Conservation (phyloP, 306 rosid species). For the Cicer arietinum region DNA sequence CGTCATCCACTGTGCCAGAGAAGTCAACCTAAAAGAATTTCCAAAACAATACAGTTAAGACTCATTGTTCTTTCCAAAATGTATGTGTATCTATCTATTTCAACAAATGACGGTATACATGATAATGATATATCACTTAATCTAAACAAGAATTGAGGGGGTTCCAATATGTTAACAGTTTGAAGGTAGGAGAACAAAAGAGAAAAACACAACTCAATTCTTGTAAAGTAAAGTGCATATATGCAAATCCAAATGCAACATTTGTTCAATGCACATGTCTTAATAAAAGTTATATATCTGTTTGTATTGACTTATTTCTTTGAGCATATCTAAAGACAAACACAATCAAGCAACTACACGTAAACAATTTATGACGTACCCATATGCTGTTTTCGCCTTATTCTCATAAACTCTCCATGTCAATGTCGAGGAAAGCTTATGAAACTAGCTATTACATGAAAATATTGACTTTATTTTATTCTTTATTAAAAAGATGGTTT, state of each 20-base stretch:
- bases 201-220: conserved; percentile 14
- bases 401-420: too few species aligned
- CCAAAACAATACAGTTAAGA: conserved; percentile 22
- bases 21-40: conserved; percentile 74
- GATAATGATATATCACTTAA: background rate
- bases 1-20: conserved; percentile 83
- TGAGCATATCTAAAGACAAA: too few species aligned
- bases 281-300: background rate
- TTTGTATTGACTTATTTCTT: too few species aligned
- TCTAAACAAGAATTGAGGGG: background rate
- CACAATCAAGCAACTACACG: too few species aligned
- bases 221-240: conserved; percentile 1
- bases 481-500: too few species aligned
- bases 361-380: too few species aligned
- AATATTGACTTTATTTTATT: too few species aligned
- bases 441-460: too few species aligned
- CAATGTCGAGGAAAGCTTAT: too few species aligned
- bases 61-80: conserved; percentile 10
- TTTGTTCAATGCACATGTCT: background rate
- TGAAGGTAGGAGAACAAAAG: background rate
- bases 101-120: conserved; percentile 14
- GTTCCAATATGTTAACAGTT: background rate
- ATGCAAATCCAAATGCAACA: conserved; percentile 17
- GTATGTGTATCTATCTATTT: background rate
- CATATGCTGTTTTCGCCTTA: too few species aligned